A percentile compares a stretch with the other conserved stretches of the same genome.
Conservation (phyloP, 2,329 filamentous ascomycete genomes). For the Neofusicoccum umdonicola region DNA sequence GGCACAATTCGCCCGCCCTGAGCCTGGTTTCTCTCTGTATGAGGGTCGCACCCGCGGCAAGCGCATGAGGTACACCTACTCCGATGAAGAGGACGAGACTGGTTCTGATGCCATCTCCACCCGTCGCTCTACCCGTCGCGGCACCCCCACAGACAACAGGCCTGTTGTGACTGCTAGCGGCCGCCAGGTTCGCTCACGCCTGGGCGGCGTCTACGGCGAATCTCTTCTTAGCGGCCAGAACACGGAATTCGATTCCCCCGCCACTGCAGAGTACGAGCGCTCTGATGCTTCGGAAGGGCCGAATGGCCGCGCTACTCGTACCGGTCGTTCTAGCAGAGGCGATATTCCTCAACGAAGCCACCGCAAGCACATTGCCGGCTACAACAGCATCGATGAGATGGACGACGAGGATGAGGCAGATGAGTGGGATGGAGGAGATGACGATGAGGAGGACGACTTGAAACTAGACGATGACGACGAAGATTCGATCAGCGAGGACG, state of each 20-base stretch:
- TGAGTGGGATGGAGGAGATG: slow-evolving; percentile 73
- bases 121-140: slow-evolving; percentile 63
- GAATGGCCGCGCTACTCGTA: slow-evolving; percentile 45
- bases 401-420: slow-evolving; percentile 67
- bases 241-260: slow-evolving; percentile 40
- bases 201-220: slow-evolving; percentile 62
- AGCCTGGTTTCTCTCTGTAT: slow-evolving; percentile 88
- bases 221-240: slow-evolving; percentile 55
- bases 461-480: slow-evolving; percentile 61
- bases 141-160: slow-evolving; percentile 68
- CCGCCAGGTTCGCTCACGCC: slow-evolving; percentile 72
- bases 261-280: slow-evolving; percentile 44
- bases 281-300: slow-evolving; percentile 45
- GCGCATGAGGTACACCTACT: slow-evolving; percentile 93
- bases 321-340: slow-evolving; percentile 28
- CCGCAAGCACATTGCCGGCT: slow-evolving; percentile 52
- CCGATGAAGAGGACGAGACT: slow-evolving; percentile 72
- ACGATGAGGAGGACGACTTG: slow-evolving; percentile 66
- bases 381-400: slow-evolving; percentile 61
- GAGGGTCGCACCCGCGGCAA: slow-evolving; percentile 96
- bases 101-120: slow-evolving; percentile 63
- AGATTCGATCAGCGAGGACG: slow-evolving; percentile 36
- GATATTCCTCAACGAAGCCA: slow-evolving; percentile 33
- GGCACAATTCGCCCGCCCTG: slow-evolving; percentile 81
- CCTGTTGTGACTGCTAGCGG: slow-evolving; percentile 78